Evolutionary conservation across 164 flowering plant species (phyloP).

Genomic region (Magnolia changhungtana): DNA sequence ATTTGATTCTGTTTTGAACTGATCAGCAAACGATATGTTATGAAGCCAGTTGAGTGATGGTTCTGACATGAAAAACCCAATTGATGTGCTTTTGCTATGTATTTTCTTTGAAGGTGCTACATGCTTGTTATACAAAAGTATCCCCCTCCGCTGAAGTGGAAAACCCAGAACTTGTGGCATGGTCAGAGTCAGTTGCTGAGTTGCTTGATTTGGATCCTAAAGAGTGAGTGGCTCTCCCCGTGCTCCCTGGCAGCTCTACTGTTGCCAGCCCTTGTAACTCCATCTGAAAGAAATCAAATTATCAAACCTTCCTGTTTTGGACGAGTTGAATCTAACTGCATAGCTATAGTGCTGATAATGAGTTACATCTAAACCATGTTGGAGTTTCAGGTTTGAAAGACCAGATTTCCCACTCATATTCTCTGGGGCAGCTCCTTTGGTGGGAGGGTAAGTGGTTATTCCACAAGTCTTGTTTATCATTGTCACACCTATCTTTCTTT

Average conservation of each 20-base stretch:
- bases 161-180: constrained; percentile 85
- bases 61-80: background rate
- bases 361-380: background rate
- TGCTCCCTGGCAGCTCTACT: background rate
- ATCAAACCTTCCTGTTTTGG: background rate
- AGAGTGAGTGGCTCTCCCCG: constrained; percentile 60
- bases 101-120: constrained; percentile 56
- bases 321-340: too few relatives aligned
- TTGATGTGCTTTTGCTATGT: background rate
- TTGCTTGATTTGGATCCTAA: constrained; percentile 83
- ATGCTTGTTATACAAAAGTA: constrained; percentile 88
- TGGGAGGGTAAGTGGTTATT: constrained; percentile 70
- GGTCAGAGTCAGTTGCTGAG: constrained; percentile 89
- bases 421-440: constrained; percentile 76
- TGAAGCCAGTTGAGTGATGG: background rate
- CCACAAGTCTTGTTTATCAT: background rate
- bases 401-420: constrained; percentile 79
- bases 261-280: background rate
- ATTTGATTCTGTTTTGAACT: background rate
- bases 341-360: background rate
- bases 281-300: background rate
- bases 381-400: constrained; percentile 70
- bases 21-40: background rate
- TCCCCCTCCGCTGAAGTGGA: constrained; percentile 85
- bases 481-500: background rate